Percentiles rank a stretch among this genome's conserved stretches.
Evolutionary conservation across 257 asterid genomes (phyloP).

Genomic region (Cordia subcordata): DNA sequence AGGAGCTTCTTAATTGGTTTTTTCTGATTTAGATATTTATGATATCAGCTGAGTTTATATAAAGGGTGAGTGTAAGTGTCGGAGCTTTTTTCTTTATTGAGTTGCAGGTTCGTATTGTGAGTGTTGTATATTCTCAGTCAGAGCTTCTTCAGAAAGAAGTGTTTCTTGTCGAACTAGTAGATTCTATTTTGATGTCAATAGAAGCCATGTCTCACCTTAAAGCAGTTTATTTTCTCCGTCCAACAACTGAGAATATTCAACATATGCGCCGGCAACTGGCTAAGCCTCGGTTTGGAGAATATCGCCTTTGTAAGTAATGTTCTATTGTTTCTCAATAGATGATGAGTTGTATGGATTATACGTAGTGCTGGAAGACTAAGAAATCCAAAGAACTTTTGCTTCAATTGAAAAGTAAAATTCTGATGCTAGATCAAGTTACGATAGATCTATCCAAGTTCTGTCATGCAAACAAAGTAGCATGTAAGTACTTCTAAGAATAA

Average conservation of each 20-base stretch:
- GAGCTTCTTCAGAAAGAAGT: constrained; percentile 98
- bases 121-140: constrained; percentile 89
- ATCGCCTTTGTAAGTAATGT: constrained; percentile 81
- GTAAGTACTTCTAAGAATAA: neutral
- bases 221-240: constrained; percentile 95
- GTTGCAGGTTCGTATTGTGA: constrained; percentile 86
- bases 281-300: constrained; percentile 93
- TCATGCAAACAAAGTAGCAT: too few relatives aligned
- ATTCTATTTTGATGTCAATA: constrained; percentile 87
- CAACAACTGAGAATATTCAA: constrained; percentile 79
- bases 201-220: constrained; percentile 96
- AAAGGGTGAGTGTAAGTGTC: too few relatives aligned
- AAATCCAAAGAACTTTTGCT: too few relatives aligned
- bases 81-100: neutral
- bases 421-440: too few relatives aligned
- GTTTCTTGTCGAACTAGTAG: constrained; percentile 85
- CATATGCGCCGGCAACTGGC: constrained; percentile 79
- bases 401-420: too few relatives aligned
- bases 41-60: neutral
- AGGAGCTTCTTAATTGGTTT: neutral
- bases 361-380: too few relatives aligned
- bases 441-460: too few relatives aligned
- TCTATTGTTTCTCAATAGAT: too few relatives aligned
- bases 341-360: too few relatives aligned
- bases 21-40: neutral